Percentiles rank a stretch among this genome's conserved stretches.
Evolutionary conservation across 169 alveolate genomes (phyloP).

Genomic region (Besnoitia besnoiti): DNA sequence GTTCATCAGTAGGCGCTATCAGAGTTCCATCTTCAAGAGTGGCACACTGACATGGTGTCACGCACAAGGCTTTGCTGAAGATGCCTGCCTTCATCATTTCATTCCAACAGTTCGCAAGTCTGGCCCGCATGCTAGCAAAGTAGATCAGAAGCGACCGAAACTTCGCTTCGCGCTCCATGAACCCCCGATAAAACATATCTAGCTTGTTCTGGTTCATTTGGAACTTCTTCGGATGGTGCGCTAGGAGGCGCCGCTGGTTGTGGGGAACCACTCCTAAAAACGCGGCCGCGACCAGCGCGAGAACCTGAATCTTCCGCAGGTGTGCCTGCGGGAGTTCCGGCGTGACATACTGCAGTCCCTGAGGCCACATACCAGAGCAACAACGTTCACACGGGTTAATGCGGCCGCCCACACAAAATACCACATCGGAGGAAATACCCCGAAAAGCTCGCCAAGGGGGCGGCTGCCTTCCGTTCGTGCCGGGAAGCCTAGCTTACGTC

Average conservation of each 20-base stretch:
- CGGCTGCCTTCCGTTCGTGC: too few species aligned
- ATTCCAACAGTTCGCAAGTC: conserved; percentile 57
- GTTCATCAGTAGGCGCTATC: conserved; percentile 44
- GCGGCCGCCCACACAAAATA: too few species aligned
- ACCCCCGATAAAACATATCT: conserved; percentile 59
- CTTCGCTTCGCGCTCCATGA: conserved; percentile 49
- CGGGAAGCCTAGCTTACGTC: neutral
- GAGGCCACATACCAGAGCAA: neutral
- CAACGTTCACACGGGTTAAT: too few species aligned
- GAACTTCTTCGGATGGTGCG: conserved; percentile 35
- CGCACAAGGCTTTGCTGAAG: conserved; percentile 10
- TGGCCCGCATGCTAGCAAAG: conserved; percentile 26
- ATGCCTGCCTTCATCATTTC: conserved; percentile 36
- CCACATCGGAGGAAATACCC: too few species aligned
- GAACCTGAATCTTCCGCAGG: conserved; percentile 49
- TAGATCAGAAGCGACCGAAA: conserved; percentile 31
- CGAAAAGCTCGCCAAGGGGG: too few species aligned
- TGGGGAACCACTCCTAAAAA: conserved; percentile 54
- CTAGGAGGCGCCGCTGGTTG: conserved; percentile 38
- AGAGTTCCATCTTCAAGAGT: neutral
- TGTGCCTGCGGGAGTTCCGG: conserved; percentile 23
- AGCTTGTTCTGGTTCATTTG: conserved; percentile 29
- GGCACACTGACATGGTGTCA: conserved; percentile 18
- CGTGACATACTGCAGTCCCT: conserved; percentile 51
- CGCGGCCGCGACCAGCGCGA: conserved; percentile 47